Evolutionary conservation across 2,329 filamentous ascomycete genomes (phyloP).

Genomic region (Pyrenophora graminea): DNA sequence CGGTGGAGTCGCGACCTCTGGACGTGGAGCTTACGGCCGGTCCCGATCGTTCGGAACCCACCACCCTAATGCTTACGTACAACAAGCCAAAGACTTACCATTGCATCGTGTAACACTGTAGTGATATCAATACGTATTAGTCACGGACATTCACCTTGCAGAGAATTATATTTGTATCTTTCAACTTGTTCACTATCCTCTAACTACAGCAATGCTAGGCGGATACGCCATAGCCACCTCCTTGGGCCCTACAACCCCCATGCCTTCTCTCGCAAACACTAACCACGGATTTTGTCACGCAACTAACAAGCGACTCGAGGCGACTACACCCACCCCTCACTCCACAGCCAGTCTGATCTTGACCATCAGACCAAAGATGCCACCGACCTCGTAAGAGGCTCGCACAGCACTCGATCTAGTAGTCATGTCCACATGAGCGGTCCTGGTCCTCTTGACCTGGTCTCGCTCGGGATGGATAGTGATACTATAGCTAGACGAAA

Average conservation of each 20-base stretch:
- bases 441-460: constrained; percentile 26
- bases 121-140: too few species aligned
- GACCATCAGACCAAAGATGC: constrained; percentile 27
- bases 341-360: constrained; percentile 17
- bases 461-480: constrained; percentile 22
- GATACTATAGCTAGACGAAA: constrained; percentile 18
- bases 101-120: too few species aligned
- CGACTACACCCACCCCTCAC: background rate
- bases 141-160: too few species aligned
- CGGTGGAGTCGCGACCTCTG: constrained; percentile 10
- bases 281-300: too few species aligned
- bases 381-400: constrained; percentile 16
- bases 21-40: constrained; percentile 23
- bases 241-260: too few species aligned
- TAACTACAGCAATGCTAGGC: too few species aligned
- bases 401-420: constrained; percentile 17
- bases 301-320: too few species aligned
- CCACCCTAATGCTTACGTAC: background rate
- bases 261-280: too few species aligned
- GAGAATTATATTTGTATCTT: too few species aligned
- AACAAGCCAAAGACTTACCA: too few species aligned
- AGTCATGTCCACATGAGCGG: constrained; percentile 28
- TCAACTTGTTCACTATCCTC: too few species aligned
- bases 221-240: too few species aligned
- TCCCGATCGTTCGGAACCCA: constrained; percentile 28